Percentiles rank a stretch among this genome's conserved stretches.
Conservation (phyloP, 441 rosid genomes). For the Pelargonium cotyledonis region DNA sequence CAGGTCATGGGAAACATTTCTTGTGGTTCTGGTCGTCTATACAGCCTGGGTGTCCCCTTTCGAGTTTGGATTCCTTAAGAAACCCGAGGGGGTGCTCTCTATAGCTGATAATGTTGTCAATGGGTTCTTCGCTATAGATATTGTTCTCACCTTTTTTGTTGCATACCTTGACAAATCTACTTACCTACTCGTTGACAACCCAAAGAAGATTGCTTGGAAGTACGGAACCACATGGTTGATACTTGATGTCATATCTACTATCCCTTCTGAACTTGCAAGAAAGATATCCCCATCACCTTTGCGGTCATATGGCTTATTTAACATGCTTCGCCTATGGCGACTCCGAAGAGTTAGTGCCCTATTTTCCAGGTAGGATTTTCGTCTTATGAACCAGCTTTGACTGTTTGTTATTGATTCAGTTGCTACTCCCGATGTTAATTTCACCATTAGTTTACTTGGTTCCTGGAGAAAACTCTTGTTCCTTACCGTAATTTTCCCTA, state of each 20-base stretch:
- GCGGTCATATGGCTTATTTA: conserved; percentile 52
- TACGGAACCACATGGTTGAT: conserved; percentile 63
- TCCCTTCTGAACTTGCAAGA: conserved; percentile 63
- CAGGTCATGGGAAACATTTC: conserved; percentile 77
- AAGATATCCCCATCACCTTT: conserved; percentile 49
- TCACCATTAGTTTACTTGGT: not conserved
- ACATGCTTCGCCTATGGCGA: conserved; percentile 97
- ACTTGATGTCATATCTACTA: conserved; percentile 61
- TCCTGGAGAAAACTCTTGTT: not conserved
- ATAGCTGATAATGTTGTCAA: conserved; percentile 65
- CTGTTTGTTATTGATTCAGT: not conserved
- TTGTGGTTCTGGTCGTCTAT: conserved; percentile 59
- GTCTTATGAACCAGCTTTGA: not conserved
- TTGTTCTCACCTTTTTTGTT: conserved; percentile 70
- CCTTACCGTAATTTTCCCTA: not conserved
- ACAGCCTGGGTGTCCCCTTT: conserved; percentile 89
- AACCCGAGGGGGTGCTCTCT: conserved; percentile 48
- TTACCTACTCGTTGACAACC: conserved; percentile 64
- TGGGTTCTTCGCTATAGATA: conserved; percentile 75
- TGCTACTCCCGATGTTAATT: not conserved
- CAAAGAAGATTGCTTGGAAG: conserved; percentile 61
- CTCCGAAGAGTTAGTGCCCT: conserved; percentile 79
- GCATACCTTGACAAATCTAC: conserved; percentile 66
- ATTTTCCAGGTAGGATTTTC: conserved; percentile 48
- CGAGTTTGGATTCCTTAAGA: conserved; percentile 66